Evolutionary conservation across 1,284 basidiomycete species (phyloP), one percentile per base, ranked within the genome.

Genomic region (Sporisorium scitamineum): DNA sequence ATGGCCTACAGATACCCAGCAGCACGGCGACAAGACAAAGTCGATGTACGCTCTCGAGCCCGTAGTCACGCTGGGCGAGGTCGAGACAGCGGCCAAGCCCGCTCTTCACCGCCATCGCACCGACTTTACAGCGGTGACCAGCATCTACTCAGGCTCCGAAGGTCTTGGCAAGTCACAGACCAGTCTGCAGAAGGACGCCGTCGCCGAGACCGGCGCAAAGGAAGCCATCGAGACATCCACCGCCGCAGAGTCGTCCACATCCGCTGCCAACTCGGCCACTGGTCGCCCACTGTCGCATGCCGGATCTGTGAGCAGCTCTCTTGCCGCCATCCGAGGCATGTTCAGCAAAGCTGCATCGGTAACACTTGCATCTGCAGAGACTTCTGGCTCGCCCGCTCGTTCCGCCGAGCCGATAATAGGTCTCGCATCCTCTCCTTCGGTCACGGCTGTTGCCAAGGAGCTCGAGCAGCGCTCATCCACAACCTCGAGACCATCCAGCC

Each of bases 101-200:
- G 55, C 53, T 10, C 29, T 75, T 16, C 47, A 34, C 4, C 63
- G 73, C 29, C 54, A 72, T 7, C 59, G 42, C 2, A 77, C 75
- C 32, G 60, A 77, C 52, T 73, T 69, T 31, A 77, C 75, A 14
- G 67, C 58, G 24, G 75, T 63, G 1, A 77, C 70, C 2, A 77
- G 75, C 55, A 59, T 77, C 61, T 76, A 61, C 47, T 75, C 68
- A 3, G 57, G 72, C n/a, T 50, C 55, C 16, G 70, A 59, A 14
- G 62, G 27, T 7, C 48, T 65, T 22, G 45, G 53, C 27, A 45
- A 27, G 9, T 74, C 71, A 4, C 59, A 64, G 34, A 65, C 37
- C 22, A 70, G 62, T 50, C 44, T 67, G 24, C 52, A 75, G n/a
- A 67, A 70, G 44, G 63, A 66, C 6, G 18, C 18, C n/a, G 20